Percentiles rank a stretch among this genome's conserved stretches.
These are phyloP conservation scores for Neonectria punicea DNA, from an alignment of 2,329 filamentous ascomycete genomes.

Conservation along the genomic window DNA sequence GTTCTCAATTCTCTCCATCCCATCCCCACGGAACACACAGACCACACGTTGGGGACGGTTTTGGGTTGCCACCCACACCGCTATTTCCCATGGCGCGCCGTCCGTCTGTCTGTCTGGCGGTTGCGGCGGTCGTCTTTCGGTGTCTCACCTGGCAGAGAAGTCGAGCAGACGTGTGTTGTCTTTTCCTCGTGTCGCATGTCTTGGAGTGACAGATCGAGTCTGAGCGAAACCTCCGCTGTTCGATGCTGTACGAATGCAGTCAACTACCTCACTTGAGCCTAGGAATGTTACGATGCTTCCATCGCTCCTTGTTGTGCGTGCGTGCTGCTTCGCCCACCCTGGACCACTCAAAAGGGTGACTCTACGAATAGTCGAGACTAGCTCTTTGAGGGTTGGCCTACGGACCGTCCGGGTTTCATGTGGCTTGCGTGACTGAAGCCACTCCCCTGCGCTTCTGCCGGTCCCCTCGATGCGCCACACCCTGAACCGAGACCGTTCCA, in stretches of 20 bases:
- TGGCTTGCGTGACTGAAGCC: slow-evolving; percentile 22
- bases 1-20: slow-evolving; percentile 9
- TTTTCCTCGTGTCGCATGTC: not conserved
- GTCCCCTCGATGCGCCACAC: slow-evolving; percentile 7
- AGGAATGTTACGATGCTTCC: not conserved
- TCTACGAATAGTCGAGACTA: not conserved
- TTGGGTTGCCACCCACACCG: slow-evolving; percentile 36
- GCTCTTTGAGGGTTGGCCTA: not conserved
- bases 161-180: not conserved
- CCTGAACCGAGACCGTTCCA: not conserved
- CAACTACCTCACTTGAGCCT: not conserved
- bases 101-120: slow-evolving; percentile 28
- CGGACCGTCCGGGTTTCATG: slow-evolving; percentile 13
- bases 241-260: not conserved
- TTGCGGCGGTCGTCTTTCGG: slow-evolving; percentile 30
- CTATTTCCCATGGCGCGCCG: slow-evolving; percentile 35
- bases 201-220: not conserved
- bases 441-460: slow-evolving; percentile 5
- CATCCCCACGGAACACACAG: slow-evolving; percentile 35
- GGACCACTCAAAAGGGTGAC: not conserved
- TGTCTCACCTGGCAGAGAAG: slow-evolving; percentile 42
- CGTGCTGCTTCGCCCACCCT: slow-evolving; percentile 10
- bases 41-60: slow-evolving; percentile 31
- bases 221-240: slow-evolving; percentile 1
- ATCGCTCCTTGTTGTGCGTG: slow-evolving; percentile 5